phyloP scores from a whole-genome alignment of 1,284 basidiomycete species.

The Earliella scabrosa region DNA sequence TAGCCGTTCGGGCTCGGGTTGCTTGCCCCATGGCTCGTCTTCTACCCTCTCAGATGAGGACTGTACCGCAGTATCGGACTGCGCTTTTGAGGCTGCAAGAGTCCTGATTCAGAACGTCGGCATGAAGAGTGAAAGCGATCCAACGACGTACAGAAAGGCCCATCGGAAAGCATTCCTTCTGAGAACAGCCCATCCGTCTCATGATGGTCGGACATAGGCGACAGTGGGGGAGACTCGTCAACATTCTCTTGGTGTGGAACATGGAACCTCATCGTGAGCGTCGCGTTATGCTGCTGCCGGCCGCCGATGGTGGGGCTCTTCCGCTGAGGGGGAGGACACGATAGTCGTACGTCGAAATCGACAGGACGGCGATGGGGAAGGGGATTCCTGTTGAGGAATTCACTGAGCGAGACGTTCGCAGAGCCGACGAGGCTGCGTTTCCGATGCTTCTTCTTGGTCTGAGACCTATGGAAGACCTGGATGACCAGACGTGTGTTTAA shows the following conservation, averaged over 20 bases:
- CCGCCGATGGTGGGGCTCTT: constrained; percentile 29
- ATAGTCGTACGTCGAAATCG: constrained; percentile 35
- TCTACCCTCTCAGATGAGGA: no score
- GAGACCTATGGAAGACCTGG: constrained; percentile 52
- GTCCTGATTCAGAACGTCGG: background rate
- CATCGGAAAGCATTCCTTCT: constrained; percentile 13
- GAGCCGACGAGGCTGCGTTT: constrained; percentile 57
- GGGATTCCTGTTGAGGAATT: constrained; percentile 50
- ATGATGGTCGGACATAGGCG: constrained; percentile 11
- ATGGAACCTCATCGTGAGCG: constrained; percentile 31
- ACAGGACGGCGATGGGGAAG: constrained; percentile 13
- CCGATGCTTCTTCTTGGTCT: constrained; percentile 62
- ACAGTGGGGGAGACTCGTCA: constrained; percentile 12
- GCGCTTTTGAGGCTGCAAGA: constrained; percentile 12
- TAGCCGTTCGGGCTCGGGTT: constrained; percentile 6
- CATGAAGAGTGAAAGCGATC: background rate
- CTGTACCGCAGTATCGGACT: constrained; percentile 1
- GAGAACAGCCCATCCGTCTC: constrained; percentile 16
- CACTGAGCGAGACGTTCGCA: constrained; percentile 50
- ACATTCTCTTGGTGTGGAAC: constrained; percentile 17
- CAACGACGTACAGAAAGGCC: constrained; percentile 12
- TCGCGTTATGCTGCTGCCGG: constrained; percentile 31
- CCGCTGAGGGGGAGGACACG: constrained; percentile 34
- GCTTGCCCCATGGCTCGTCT: constrained; percentile 16
- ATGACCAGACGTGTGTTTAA: constrained; percentile 50